Percentiles rank a stretch among this genome's conserved stretches.
Conservation (phyloP, 495 filamentous ascomycete species). For the Chlorociboria aeruginascens region DNA sequence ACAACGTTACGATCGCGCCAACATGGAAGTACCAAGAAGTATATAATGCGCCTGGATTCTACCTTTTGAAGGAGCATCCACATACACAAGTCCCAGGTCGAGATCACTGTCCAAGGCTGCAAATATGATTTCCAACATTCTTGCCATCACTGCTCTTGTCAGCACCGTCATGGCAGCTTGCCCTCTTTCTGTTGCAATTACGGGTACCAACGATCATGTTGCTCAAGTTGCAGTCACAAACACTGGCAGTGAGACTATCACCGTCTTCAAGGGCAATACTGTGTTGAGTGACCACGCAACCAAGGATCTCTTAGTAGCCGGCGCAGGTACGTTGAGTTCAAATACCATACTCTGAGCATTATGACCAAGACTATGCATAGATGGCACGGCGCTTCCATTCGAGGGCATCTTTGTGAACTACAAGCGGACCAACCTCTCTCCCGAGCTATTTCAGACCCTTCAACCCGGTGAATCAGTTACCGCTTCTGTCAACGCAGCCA, state of each 20-base stretch:
- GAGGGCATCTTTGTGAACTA: conserved; percentile 22
- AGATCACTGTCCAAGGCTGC: too few relatives aligned
- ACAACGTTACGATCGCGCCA: too few relatives aligned
- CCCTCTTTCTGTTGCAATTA: conserved; percentile 20
- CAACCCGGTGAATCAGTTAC: conserved; percentile 20
- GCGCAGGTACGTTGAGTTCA: conserved; percentile 8
- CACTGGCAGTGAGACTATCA: conserved; percentile 19
- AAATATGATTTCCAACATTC: conserved; percentile 20
- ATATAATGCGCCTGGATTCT: too few relatives aligned
- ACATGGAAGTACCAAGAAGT: too few relatives aligned
- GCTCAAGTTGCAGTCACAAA: conserved; percentile 22
- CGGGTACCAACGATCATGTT: conserved; percentile 13
- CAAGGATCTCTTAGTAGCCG: conserved; percentile 18
- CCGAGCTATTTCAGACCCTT: conserved; percentile 20
- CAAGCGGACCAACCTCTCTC: conserved; percentile 12
- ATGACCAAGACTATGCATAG: conserved; percentile 2
- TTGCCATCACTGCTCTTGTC: conserved; percentile 19
- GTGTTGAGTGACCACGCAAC: conserved; percentile 19
- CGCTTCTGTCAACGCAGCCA: conserved; percentile 18
- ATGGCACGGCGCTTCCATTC: conserved; percentile 18
- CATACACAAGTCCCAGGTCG: too few relatives aligned
- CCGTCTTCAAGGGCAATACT: conserved; percentile 24
- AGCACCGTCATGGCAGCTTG: conserved; percentile 20
- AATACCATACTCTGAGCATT: neutral
- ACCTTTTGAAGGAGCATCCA: too few relatives aligned